A percentile compares a stretch with the other conserved stretches of the same genome.
Conservation (phyloP, 176 grass and related monocot species). For the Phragmites australis region DNA sequence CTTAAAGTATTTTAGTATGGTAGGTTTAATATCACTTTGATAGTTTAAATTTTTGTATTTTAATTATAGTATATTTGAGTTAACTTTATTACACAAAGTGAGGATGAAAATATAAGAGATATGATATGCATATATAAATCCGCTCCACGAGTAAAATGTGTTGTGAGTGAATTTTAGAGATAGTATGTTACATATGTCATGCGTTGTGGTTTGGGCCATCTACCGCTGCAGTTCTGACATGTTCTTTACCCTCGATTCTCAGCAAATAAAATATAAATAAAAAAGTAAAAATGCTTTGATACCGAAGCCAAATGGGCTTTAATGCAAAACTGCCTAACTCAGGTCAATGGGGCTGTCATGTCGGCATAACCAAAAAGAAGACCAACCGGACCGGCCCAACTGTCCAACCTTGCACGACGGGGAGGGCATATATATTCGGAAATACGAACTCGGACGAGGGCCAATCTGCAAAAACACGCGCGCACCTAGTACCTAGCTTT, state of each 20-base stretch:
- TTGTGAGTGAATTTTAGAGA: no score
- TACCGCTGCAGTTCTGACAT: neutral
- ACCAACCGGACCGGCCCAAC: neutral
- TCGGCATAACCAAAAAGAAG: neutral
- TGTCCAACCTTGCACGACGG: neutral
- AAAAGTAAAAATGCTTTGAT: neutral
- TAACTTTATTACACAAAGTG: no score
- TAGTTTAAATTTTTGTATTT: no score
- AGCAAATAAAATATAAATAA: no score
- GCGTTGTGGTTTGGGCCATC: neutral
- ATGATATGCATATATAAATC: no score
- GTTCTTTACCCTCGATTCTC: no score
- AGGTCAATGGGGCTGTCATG: neutral
- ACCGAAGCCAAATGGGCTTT: neutral
- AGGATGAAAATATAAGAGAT: no score
- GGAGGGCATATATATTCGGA: neutral
- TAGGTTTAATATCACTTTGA: no score
- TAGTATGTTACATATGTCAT: no score
- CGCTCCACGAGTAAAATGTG: no score
- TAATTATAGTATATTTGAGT: no score
- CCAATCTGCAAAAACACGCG: slow-evolving; percentile 4
- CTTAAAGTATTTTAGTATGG: no score
- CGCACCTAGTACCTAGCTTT: slow-evolving; percentile 21
- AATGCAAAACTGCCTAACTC: neutral
- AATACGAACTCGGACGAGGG: slow-evolving; percentile 9